Evolutionary conservation across 129 eudicot genomes (phyloP).

Genomic region (Flaveria bidentis): DNA sequence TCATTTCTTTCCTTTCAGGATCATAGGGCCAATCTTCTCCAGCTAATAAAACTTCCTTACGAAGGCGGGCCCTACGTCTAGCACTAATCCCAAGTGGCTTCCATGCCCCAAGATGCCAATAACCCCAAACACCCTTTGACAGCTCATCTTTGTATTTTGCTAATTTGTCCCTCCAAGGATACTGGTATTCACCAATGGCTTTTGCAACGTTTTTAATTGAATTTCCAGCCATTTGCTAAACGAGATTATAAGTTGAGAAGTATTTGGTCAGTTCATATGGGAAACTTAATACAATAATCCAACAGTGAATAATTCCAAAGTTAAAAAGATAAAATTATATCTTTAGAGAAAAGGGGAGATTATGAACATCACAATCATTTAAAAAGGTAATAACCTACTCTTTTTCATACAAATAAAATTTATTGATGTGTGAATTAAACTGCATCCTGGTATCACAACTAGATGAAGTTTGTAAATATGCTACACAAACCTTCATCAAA

Average conservation of each 20-base stretch:
- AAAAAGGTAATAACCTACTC: background rate
- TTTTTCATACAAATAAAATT: background rate
- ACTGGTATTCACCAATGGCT: constrained; percentile 56
- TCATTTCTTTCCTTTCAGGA: constrained; percentile 77
- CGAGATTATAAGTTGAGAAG: constrained; percentile 14
- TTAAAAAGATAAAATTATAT: no score
- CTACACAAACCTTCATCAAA: no score
- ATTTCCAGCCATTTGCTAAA: constrained; percentile 38
- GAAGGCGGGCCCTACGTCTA: constrained; percentile 62
- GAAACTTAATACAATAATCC: background rate
- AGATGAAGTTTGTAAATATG: background rate
- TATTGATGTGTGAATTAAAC: no score
- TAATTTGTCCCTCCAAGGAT: constrained; percentile 67
- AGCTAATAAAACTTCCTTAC: constrained; percentile 76
- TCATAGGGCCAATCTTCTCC: constrained; percentile 86
- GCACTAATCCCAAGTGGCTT: constrained; percentile 72
- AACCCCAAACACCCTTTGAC: constrained; percentile 81
- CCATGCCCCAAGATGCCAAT: constrained; percentile 89
- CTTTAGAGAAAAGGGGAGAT: background rate
- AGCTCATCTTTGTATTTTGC: constrained; percentile 66
- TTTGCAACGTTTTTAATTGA: constrained; percentile 50
- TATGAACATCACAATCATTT: background rate
- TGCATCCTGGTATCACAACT: background rate
- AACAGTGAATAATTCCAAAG: background rate
- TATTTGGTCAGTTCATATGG: constrained; percentile 19